phyloP scores from a whole-genome alignment of 192 early-diverging fungal species.

The Umbelopsis ramanniana region DNA sequence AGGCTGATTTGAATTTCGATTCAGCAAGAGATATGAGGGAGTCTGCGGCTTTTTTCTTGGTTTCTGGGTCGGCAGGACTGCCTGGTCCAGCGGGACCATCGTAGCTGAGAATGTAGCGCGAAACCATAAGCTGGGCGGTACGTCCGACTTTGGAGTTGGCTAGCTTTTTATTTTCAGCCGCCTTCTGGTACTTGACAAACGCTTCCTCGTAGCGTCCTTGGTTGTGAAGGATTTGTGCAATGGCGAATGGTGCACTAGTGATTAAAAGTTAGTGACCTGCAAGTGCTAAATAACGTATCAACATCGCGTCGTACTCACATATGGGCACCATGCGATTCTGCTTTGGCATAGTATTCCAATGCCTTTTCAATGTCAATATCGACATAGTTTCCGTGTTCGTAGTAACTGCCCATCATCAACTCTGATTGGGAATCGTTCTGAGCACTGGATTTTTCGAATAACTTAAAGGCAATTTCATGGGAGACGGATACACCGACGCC shows the following conservation, averaged over 20 bases:
- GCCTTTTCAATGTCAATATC: constrained; percentile 29
- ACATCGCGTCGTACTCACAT: constrained; percentile 21
- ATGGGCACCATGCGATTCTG: constrained; percentile 31
- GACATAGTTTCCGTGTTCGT: constrained; percentile 48
- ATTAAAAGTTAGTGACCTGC: background rate
- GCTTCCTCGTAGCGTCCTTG: constrained; percentile 26
- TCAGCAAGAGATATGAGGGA: constrained; percentile 19
- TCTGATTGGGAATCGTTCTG: constrained; percentile 39
- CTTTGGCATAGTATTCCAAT: constrained; percentile 32
- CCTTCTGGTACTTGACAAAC: constrained; percentile 23
- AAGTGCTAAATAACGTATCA: background rate
- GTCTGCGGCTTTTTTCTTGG: constrained; percentile 20
- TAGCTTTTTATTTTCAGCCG: constrained; percentile 15
- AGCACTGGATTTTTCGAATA: constrained; percentile 40
- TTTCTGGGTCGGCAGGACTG: background rate
- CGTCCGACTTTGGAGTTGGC: constrained; percentile 9
- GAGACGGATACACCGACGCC: constrained; percentile 37
- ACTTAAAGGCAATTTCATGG: constrained; percentile 36
- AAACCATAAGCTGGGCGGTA: constrained; percentile 28
- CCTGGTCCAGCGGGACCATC: background rate
- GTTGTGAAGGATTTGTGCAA: constrained; percentile 27
- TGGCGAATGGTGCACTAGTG: constrained; percentile 23
- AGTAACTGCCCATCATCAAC: constrained; percentile 40
- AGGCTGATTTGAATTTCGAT: constrained; percentile 17
- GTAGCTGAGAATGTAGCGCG: constrained; percentile 30